Percentiles rank a stretch among this genome's conserved stretches.
Evolutionary conservation across 2,329 filamentous ascomycete genomes (phyloP).

Genomic region (Penicillium sp.): DNA sequence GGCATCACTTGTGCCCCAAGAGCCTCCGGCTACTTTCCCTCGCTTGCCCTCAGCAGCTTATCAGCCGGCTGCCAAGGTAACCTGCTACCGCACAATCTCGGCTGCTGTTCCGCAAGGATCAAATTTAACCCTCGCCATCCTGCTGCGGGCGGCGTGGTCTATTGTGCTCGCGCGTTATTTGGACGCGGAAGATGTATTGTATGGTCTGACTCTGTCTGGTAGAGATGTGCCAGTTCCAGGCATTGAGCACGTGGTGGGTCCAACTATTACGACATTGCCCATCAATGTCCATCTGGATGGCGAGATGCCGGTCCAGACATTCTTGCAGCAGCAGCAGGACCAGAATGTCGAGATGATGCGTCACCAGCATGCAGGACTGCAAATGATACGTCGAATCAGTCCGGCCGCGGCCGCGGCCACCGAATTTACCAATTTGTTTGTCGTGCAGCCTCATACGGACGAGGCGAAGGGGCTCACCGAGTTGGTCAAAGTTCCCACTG

Average conservation of each 20-base stretch:
- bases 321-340: conserved; percentile 1
- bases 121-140: conserved; percentile 23
- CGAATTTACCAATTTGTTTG: conserved; percentile 2
- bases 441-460: conserved; percentile 1
- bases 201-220: conserved; percentile 35
- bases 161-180: conserved; percentile 30
- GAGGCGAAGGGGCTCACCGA: background rate
- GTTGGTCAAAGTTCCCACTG: background rate
- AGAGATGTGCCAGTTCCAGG: conserved; percentile 31
- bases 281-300: background rate
- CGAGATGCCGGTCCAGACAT: background rate
- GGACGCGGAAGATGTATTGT: conserved; percentile 31
- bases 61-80: background rate
- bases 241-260: conserved; percentile 34
- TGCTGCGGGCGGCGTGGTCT: conserved; percentile 25
- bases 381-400: conserved; percentile 1
- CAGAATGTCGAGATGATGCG: background rate
- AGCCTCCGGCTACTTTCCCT: conserved; percentile 7
- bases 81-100: background rate
- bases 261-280: conserved; percentile 36
- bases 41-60: conserved; percentile 1
- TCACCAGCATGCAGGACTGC: background rate
- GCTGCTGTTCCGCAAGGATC: conserved; percentile 17
- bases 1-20: conserved; percentile 1
- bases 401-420: background rate